Evolutionary conservation across 352 stramenopile species (phyloP), one percentile per base, ranked within the genome.

Genomic region (Pythium rishiriense): DNA sequence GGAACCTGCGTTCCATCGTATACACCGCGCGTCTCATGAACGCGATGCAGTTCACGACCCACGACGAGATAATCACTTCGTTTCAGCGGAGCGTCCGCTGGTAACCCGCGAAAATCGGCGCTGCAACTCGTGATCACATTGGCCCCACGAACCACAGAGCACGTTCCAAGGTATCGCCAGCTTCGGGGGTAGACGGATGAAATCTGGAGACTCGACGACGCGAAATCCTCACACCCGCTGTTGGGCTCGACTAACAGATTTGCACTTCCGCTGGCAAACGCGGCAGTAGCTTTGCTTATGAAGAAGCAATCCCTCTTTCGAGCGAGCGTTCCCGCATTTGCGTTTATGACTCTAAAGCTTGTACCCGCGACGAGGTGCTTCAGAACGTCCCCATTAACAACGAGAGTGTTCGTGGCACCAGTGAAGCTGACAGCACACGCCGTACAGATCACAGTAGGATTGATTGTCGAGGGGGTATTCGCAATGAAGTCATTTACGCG

Each of bases 11-110:
- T 75, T 0, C 63, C 66, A 31, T 87, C 82, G 26, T 96, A 83
- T 1, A 73, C 59, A 0, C 80, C 88, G 19, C 71, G 45, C 0
- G 80, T 88, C 4, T 59, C 56, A 56, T 91, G 66, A 25, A 97
- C 79, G 14, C 52, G 69, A 64, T 97, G 85, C 1, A 74, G 48
- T 66, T 97, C 88, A 8, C 69, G 66, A 33, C 91, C 89, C 4
- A 98, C 79, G 0, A 92, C 66, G 6, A 98, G 74, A 19, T 68
- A 62, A 59, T 98, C 90, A 11, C 92, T 90, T 37, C 90, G 82
- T 42, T 84, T 69, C 3, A 96, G 62, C 12, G 78, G 75, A 35
- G 70, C 70, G 39, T 81, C 75, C 0, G 62, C 29, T 11, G 74
- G 76, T 0, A 76, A 22, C 3, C 25, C 24, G 0, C 63, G 56